phyloP scores from a whole-genome alignment of 257 asterid species.

The Solanum acaule region DNA sequence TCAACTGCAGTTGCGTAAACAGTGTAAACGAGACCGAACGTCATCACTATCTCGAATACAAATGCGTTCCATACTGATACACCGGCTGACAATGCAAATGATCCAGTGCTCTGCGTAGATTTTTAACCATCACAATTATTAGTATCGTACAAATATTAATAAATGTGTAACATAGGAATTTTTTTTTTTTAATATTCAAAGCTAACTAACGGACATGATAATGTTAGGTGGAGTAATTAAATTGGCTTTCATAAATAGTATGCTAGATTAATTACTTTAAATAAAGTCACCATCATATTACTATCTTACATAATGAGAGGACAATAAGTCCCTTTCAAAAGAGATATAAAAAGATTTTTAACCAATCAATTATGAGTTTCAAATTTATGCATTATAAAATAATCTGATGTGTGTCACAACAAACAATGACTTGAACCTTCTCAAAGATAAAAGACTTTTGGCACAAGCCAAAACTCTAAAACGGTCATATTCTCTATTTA shows the following conservation, averaged over 20 bases:
- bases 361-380: not conserved
- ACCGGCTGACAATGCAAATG: slow-evolving; percentile 20
- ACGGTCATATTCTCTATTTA: not conserved
- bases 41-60: slow-evolving; percentile 67
- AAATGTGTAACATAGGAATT: not conserved
- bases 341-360: not conserved
- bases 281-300: not conserved
- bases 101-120: slow-evolving; percentile 3
- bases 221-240: not conserved
- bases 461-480: not conserved
- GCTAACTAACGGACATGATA: not conserved
- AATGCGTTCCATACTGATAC: slow-evolving; percentile 50
- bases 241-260: not conserved
- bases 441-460: not conserved
- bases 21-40: slow-evolving; percentile 71
- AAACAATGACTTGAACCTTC: not conserved
- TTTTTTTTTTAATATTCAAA: not conserved
- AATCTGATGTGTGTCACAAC: not conserved
- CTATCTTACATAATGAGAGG: not conserved
- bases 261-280: not conserved
- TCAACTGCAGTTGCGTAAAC: slow-evolving; percentile 73
- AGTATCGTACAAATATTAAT: not conserved
- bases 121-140: not conserved
- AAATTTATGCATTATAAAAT: not conserved
- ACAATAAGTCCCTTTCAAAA: not conserved